phyloP scores from a whole-genome alignment of 306 rosid species.

The Vigna nakashimae region DNA sequence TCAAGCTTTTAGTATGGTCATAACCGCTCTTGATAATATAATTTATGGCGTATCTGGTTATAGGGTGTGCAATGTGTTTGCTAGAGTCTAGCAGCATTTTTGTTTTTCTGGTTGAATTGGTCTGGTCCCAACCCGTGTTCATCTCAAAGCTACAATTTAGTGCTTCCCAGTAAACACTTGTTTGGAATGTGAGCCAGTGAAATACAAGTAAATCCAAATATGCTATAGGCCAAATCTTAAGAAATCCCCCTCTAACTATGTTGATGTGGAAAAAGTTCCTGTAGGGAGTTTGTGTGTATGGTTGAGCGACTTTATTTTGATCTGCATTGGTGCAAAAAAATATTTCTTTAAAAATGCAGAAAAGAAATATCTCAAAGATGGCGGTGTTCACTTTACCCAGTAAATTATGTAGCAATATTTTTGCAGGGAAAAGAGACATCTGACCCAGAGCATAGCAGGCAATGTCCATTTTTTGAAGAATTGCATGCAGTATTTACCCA shows the following conservation, averaged over 20 bases:
- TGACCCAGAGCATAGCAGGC: slow-evolving; percentile 72
- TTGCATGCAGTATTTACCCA: slow-evolving; percentile 74
- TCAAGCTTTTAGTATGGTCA: not conserved
- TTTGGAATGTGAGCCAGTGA: too few species aligned
- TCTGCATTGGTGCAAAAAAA: not conserved
- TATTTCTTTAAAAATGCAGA: not conserved
- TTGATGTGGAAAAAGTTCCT: not conserved
- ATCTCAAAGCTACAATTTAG: too few species aligned
- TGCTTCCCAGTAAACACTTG: too few species aligned
- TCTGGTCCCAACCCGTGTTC: too few species aligned
- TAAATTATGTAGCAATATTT: slow-evolving; percentile 20
- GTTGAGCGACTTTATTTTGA: not conserved
- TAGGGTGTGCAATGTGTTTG: slow-evolving; percentile 13
- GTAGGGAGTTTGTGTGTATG: not conserved
- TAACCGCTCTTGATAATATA: not conserved
- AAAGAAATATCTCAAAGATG: slow-evolving; percentile 12
- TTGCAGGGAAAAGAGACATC: slow-evolving; percentile 90
- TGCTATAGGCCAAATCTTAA: not conserved
- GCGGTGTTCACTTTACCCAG: not conserved
- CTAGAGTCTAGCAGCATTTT: not conserved
- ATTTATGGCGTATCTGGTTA: not conserved
- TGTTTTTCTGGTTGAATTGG: too few species aligned
- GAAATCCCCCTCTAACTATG: not conserved
- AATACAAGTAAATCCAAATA: too few species aligned
- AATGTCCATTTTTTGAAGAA: slow-evolving; percentile 89